A percentile compares a stretch with the other conserved stretches of the same genome.
phyloP scores from a whole-genome alignment of 345 rosid species.

The Ceriops zippeliana region DNA sequence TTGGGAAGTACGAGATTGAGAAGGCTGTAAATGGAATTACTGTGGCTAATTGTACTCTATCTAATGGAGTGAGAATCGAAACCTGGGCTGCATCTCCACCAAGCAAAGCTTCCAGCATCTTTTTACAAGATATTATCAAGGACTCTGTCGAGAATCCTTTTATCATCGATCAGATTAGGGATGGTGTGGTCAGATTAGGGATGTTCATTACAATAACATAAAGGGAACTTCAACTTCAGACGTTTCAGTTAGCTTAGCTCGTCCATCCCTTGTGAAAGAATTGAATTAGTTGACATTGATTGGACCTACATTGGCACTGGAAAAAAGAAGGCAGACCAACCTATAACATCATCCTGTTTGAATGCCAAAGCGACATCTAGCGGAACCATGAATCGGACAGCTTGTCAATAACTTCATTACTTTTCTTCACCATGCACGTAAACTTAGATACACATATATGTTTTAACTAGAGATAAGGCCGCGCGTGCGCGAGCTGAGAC shows the following conservation, averaged over 20 bases:
- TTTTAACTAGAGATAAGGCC: too few species aligned
- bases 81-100: slow-evolving; percentile 15
- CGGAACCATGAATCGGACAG: background rate
- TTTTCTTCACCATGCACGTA: background rate
- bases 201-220: slow-evolving; percentile 36
- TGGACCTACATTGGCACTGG: background rate
- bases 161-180: slow-evolving; percentile 40
- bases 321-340: slow-evolving; percentile 4
- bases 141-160: slow-evolving; percentile 34
- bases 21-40: slow-evolving; percentile 29
- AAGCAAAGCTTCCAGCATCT: slow-evolving; percentile 29
- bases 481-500: too few species aligned
- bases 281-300: slow-evolving; percentile 27
- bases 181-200: slow-evolving; percentile 29
- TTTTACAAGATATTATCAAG: slow-evolving; percentile 34
- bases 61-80: slow-evolving; percentile 42
- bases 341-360: background rate
- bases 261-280: slow-evolving; percentile 23
- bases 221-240: slow-evolving; percentile 32
- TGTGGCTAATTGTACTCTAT: slow-evolving; percentile 34
- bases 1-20: slow-evolving; percentile 33
- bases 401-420: background rate
- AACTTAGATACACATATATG: background rate
- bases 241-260: slow-evolving; percentile 29
- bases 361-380: background rate